Percentiles rank a stretch among this genome's conserved stretches.
Evolutionary conservation across 2,329 filamentous ascomycete genomes (phyloP).

Genomic region (Metarhizium guizhouense): DNA sequence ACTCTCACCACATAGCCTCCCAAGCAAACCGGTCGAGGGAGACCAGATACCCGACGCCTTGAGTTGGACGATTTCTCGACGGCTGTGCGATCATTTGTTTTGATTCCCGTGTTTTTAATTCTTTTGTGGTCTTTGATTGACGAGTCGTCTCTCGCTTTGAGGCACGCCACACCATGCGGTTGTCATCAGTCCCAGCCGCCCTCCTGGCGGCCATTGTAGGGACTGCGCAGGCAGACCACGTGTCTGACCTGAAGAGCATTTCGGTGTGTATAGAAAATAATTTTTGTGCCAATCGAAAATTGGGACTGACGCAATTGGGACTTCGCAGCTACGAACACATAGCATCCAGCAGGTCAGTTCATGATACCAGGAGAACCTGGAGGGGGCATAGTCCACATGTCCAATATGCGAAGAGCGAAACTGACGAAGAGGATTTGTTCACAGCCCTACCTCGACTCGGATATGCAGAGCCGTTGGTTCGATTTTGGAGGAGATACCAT

Average conservation of each 20-base stretch:
- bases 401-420: neutral
- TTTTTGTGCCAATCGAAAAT: neutral
- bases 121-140: neutral
- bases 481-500: constrained; percentile 97
- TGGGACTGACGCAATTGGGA: neutral
- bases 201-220: constrained; percentile 42
- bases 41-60: constrained; percentile 4
- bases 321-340: constrained; percentile 69
- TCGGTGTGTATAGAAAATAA: constrained; percentile 26
- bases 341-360: constrained; percentile 65
- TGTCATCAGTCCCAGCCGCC: constrained; percentile 36
- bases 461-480: constrained; percentile 98
- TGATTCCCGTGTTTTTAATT: neutral
- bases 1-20: neutral
- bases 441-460: constrained; percentile 92
- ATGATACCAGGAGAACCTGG: neutral
- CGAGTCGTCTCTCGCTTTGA: neutral
- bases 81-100: neutral
- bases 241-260: constrained; percentile 43
- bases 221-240: constrained; percentile 38
- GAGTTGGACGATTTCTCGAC: constrained; percentile 5
- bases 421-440: constrained; percentile 7
- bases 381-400: neutral
- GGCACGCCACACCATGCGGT: constrained; percentile 31
- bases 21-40: constrained; percentile 1